Base-by-base conservation (phyloP, 129 eudicot genomes). In the Smallanthus sonchifolius region DNA sequence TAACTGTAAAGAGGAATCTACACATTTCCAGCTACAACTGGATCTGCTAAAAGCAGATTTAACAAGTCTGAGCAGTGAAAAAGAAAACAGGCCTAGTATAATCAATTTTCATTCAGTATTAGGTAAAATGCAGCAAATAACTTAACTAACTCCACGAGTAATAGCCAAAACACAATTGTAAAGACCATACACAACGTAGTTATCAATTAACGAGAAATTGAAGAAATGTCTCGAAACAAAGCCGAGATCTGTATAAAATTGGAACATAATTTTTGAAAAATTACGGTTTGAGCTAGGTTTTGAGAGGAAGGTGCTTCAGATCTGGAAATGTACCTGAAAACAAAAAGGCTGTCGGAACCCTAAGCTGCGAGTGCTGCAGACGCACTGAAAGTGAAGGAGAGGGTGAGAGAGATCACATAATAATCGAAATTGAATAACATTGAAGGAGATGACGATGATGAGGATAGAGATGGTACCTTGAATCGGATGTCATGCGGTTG, bases 291-390 rank as follows among this genome's bases (percentile, higher is more conserved):
- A 69, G 14, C 17, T 61, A 30, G 77, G 42, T 24, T 51, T 44
- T 17, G 74, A 74, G 19, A 70, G 55, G 57, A 62, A 79, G 60
- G 84, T 30, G 72, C 63, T 49, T 75, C 84, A 90, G 92, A 90
- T 90, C 96, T 90, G 81, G 81, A 44, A 63, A 70, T 40, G 76
- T 78, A 83, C 85, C 85, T 83, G 82, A 73, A 68, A 67, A 47
- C 17, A 28, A 36, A 75, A 72, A 28, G 70, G 39, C 37, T 70
- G 49, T 75, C 36, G 66, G 72, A 81, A 78, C 73, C 77, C 51
- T 65, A 73, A 72, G 59, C 84, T 63, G 82, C 49, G 68, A 80
- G 45, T 69, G 45, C 63, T 52, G 79, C 57, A 85, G 69, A 63
- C 4, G 10, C 52, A 71, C 42, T 79, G 78, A 65, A 64, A 75